phyloP scores from a whole-genome alignment of 768 basidiomycete species.

The Tricholoma furcatifolium region DNA sequence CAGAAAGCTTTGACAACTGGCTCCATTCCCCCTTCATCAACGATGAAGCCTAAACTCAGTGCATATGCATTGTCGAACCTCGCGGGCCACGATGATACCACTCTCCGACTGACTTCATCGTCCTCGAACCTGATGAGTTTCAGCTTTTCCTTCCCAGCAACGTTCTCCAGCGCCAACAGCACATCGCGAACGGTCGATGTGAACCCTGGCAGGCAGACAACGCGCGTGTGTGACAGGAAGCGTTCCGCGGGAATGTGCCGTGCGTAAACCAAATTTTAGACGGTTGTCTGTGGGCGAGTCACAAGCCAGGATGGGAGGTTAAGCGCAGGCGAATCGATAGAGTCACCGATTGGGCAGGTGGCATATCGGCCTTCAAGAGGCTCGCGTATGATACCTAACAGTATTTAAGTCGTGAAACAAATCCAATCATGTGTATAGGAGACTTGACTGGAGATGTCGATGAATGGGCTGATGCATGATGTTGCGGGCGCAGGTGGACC shows the following conservation, averaged over 20 bases:
- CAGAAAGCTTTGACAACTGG: constrained; percentile 28
- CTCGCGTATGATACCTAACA: constrained; percentile 51
- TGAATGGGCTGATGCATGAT: constrained; percentile 54
- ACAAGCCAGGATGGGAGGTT: constrained; percentile 51
- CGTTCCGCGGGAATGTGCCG: constrained; percentile 41
- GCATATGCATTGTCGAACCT: constrained; percentile 44
- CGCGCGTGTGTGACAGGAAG: constrained; percentile 45
- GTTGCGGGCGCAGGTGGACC: constrained; percentile 54
- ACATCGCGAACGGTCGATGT: constrained; percentile 55
- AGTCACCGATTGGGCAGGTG: constrained; percentile 53
- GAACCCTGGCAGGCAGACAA: constrained; percentile 61
- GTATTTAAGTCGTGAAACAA: neutral
- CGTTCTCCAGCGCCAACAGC: constrained; percentile 48
- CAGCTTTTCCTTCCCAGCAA: constrained; percentile 49
- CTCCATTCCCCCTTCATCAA: constrained; percentile 46
- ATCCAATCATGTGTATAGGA: too few species aligned
- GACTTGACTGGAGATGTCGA: constrained; percentile 47
- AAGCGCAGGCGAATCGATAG: constrained; percentile 40
- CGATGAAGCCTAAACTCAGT: constrained; percentile 39
- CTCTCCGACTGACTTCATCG: constrained; percentile 38
- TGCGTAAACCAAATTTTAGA: constrained; percentile 51
- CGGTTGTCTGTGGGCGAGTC: constrained; percentile 47
- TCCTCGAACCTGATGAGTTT: constrained; percentile 46
- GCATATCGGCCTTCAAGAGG: constrained; percentile 49
- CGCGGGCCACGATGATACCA: constrained; percentile 49